Base-by-base conservation (phyloP, 306 rosid species). In the Acacia crassicarpa region DNA sequence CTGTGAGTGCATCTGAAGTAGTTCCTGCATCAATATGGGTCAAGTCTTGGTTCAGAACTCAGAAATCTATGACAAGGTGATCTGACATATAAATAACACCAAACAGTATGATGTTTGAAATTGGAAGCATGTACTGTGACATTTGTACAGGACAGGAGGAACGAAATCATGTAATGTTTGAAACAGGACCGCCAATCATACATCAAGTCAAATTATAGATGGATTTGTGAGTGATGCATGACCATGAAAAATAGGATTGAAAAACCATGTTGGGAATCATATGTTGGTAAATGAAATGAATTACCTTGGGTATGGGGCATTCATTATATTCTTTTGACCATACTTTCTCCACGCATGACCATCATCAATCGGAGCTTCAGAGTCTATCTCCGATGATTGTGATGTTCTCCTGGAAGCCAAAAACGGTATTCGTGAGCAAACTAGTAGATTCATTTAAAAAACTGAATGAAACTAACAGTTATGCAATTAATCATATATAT, bases 1-100 rank as follows among this genome's bases (percentile, higher is more conserved):
- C 89, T 94, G 82, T 91, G 95, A 23, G 91, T 91, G 87, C 98
- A 94, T 70, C 97, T 87, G 23, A 58, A 94, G 84, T 94, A 94
- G 84, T 80, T 85, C 86, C 98, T 91, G 88, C 67, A 78, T 12
- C 16, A 1, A 68, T 3, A 20, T 3, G 5, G n/a, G 15, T 66
- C 74, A 40, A 38, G 13, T 68, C 4, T 40, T 9, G 51, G 17
- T 9, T 20, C 49, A 40, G 30, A 20, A 68, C 14, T 10, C 27
- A 13, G 19, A 62, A 62, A 62, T 61, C 33, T 22, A 19, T 8
- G 22, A 58, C 27, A n/a, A n/a, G 63, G 27, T 54, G 32, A 61
- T 63, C 68, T 27, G 40, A 25, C 40, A 25, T 6, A 30, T 6
- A 38, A 6, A 38, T 8, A 58, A 22, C 65, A 3, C 14, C 30